A percentile compares a stretch with the other conserved stretches of the same genome.
These are phyloP conservation scores for Petasospora rhodanensis DNA, from an alignment of 1,139 yeast species.

Conservation along the genomic window DNA sequence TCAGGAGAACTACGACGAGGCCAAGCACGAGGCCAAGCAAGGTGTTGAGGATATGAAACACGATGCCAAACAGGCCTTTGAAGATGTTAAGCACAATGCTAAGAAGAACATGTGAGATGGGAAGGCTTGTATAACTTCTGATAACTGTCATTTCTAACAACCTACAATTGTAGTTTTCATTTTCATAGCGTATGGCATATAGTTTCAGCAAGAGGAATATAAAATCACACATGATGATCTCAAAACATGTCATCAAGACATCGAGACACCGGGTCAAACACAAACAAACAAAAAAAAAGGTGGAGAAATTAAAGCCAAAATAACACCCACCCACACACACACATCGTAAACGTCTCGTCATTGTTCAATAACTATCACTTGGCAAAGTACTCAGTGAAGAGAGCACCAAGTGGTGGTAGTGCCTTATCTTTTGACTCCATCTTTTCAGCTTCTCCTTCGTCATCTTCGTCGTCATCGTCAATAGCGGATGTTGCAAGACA, in stretches of 20 bases:
- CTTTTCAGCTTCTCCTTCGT: conserved; percentile 1
- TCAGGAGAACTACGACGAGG: not conserved
- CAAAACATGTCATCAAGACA: no score
- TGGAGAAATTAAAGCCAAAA: no score
- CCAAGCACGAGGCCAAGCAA: conserved; percentile 5
- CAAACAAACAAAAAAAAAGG: no score
- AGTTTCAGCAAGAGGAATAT: no score
- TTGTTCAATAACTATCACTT: conserved; percentile 1
- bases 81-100: conserved; percentile 1
- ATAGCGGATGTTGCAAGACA: conserved; percentile 8
- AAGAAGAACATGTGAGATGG: not conserved
- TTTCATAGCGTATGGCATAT: not conserved
- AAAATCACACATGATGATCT: no score
- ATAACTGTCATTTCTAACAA: not conserved
- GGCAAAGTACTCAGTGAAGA: conserved; percentile 16
- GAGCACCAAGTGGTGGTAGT: conserved; percentile 15
- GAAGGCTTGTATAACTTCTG: not conserved
- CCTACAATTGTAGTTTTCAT: not conserved
- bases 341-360: not conserved
- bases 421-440: conserved; percentile 4
- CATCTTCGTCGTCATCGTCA: conserved; percentile 16
- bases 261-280: no score
- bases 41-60: conserved; percentile 2
- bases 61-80: conserved; percentile 1
- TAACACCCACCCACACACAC: not conserved